phyloP scores from a whole-genome alignment of 257 asterid genomes.

The Nicotiana undulata region DNA sequence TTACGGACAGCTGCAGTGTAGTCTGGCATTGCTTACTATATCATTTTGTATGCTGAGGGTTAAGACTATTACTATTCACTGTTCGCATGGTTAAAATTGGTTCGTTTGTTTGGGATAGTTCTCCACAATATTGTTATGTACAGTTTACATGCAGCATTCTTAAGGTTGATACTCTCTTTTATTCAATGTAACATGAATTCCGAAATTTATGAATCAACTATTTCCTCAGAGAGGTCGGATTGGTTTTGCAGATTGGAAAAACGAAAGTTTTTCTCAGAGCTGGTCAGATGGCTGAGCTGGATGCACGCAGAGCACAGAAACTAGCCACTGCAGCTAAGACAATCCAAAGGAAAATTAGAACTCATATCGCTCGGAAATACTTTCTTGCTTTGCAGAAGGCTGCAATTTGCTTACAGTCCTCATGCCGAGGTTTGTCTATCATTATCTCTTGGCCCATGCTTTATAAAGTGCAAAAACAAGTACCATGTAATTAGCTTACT shows the following conservation, averaged over 20 bases:
- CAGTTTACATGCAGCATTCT: neutral
- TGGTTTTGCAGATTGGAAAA: conserved; percentile 73
- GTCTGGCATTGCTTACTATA: neutral
- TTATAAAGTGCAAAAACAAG: neutral
- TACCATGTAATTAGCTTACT: neutral
- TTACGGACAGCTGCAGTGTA: neutral
- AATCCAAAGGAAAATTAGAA: conserved; percentile 76
- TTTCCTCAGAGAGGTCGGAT: neutral
- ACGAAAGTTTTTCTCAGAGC: conserved; percentile 92
- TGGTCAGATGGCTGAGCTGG: conserved; percentile 99
- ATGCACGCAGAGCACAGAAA: conserved; percentile 85
- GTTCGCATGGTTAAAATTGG: neutral
- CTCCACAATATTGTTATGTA: conserved; percentile 1
- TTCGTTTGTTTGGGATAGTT: neutral
- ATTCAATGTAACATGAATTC: neutral
- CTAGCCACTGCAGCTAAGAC: conserved; percentile 82
- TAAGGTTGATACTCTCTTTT: neutral
- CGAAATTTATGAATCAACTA: neutral
- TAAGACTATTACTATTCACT: neutral
- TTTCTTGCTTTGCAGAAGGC: conserved; percentile 72
- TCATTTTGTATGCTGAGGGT: neutral
- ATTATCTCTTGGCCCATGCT: neutral
- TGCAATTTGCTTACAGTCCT: conserved; percentile 65
- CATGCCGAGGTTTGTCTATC: conserved; percentile 65
- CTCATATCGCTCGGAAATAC: conserved; percentile 72